phyloP scores from a whole-genome alignment of 1,284 basidiomycete species.

The Sporisorium reilianum region DNA sequence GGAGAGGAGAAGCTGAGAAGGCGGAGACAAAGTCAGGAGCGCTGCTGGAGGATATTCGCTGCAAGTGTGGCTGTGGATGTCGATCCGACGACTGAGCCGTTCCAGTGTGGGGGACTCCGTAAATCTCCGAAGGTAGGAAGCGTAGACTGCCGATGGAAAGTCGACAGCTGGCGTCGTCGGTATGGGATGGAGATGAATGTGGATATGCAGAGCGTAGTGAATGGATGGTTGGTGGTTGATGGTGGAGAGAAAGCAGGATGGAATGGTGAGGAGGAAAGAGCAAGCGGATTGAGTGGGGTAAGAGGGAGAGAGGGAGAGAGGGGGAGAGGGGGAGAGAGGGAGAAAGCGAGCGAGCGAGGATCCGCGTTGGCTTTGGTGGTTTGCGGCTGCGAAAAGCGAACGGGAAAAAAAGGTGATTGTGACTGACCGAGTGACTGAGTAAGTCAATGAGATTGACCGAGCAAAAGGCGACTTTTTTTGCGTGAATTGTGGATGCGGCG shows the following conservation, averaged over 20 bases:
- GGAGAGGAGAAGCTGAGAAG: not conserved
- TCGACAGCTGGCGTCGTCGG: not conserved
- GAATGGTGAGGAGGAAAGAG: not conserved
- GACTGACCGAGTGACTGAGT: slow-evolving; percentile 1
- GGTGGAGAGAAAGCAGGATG: not conserved
- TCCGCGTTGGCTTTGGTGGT: not conserved
- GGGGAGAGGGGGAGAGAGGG: not conserved
- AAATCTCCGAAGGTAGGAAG: slow-evolving; percentile 14
- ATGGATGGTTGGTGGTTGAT: slow-evolving; percentile 4
- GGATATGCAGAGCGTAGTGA: not conserved
- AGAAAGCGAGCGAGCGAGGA: not conserved
- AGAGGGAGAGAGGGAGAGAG: not conserved
- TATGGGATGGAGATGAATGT: not conserved
- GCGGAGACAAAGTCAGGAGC: not conserved
- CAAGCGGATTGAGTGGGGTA: not conserved
- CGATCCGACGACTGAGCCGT: not conserved
- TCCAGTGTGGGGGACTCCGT: slow-evolving; percentile 18
- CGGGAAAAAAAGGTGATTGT: slow-evolving; percentile 4
- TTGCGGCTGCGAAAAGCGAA: slow-evolving; percentile 3
- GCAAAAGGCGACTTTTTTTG: not conserved
- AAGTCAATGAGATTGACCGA: slow-evolving; percentile 4
- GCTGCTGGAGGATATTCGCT: not conserved
- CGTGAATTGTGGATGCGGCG: slow-evolving; percentile 10
- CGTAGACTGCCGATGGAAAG: not conserved
- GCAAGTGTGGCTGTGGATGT: not conserved